A percentile compares a stretch with the other conserved stretches of the same genome.
These are phyloP conservation scores for Agrocybe praecox DNA, from an alignment of 768 basidiomycete species.

Conservation along the genomic window DNA sequence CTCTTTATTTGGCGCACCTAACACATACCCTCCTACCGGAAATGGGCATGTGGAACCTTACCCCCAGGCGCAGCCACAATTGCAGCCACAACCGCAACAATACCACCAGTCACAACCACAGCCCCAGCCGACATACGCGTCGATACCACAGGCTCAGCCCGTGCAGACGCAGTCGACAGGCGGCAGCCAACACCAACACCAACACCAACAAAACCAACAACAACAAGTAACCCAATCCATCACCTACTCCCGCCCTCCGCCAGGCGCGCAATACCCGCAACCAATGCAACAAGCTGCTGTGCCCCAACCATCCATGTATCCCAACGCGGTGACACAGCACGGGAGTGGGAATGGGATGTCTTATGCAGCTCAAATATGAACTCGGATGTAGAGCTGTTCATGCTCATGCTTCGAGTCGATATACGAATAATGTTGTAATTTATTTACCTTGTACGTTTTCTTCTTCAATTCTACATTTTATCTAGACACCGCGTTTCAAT, in stretches of 20 bases:
- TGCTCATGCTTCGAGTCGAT: too few relatives aligned
- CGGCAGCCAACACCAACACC: not conserved
- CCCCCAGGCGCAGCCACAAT: not conserved
- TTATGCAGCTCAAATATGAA: too few relatives aligned
- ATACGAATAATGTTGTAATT: too few relatives aligned
- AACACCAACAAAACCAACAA: too few relatives aligned
- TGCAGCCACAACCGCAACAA: not conserved
- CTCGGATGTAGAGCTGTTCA: too few relatives aligned
- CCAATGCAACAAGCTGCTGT: too few relatives aligned
- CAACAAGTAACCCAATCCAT: not conserved
- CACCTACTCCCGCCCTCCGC: not conserved
- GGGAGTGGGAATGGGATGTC: too few relatives aligned
- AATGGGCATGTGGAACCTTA: not conserved
- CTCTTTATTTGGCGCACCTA: constrained; percentile 6
- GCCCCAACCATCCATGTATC: too few relatives aligned
- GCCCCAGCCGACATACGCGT: not conserved
- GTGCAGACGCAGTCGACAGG: not conserved
- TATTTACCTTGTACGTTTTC: too few relatives aligned
- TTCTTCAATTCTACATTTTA: too few relatives aligned
- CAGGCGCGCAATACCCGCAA: not conserved
- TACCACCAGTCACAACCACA: not conserved
- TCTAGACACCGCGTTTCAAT: too few relatives aligned
- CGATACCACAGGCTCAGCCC: not conserved
- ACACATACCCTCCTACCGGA: constrained; percentile 1
- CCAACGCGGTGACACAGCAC: too few relatives aligned